Base-by-base conservation (phyloP, 1,139 yeast genomes). In the Lodderomyces margitis region DNA sequence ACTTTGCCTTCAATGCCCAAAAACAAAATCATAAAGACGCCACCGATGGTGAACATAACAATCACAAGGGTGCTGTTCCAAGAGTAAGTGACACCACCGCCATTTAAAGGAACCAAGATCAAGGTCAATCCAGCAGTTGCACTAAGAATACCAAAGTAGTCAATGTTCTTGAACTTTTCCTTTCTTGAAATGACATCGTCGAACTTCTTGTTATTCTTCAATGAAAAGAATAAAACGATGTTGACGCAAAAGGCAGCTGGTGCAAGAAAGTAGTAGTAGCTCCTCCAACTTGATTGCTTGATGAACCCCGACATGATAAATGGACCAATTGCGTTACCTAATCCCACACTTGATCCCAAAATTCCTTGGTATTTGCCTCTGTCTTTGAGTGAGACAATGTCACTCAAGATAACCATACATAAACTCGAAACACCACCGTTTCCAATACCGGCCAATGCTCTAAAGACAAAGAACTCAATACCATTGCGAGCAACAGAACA, bases 241-340 rank as follows among this genome's bases (percentile, higher is more conserved):
- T 57, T 53, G 30, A 64, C 68, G 7, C 57, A 40, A 2, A 64
- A 47, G 3, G 70, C 62, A n/a, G 74, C 43, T 0, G 80, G 80
- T 12, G 75, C 72, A 49, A 74, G 49, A 46, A 70, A 60, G 53
- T 69, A 74, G 50, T 70, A 79, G 45, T 73, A 69, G 40, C 70
- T 64, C 50, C 81, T 68, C 85, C 85, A 80, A 32, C 67, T 52
- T n/a, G 58, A 53, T 36, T 59, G 59, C 32, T 63, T 56, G 8
- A 71, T 65, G 49, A 78, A 75, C 0, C 70, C 79, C n/a, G 80
- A 70, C 57, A 76, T 75, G 14, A 79, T 53, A 45, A 79, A 74
- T 0, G 84, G 83, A 0, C 84, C 84, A 11, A 74, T 50, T 1
- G 77, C 75, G 52, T 74, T 75, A 2, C 84, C 86, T 7, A 78